phyloP scores from a whole-genome alignment of 140 eudicot species.

The Cichorium intybus region DNA sequence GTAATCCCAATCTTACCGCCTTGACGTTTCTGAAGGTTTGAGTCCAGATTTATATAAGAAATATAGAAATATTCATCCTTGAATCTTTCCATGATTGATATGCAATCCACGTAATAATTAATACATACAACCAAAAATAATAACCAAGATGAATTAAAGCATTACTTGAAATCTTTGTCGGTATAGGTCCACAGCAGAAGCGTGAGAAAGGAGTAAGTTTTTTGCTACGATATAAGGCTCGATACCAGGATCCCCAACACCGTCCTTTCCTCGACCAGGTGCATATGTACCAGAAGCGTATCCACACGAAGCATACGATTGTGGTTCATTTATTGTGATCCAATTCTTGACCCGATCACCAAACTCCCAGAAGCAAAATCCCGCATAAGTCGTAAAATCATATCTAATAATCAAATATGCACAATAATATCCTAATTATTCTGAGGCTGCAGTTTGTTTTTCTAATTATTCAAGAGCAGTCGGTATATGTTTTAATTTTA shows the following conservation, averaged over 20 bases:
- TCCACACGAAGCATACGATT: slow-evolving; percentile 20
- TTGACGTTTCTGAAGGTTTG: slow-evolving; percentile 22
- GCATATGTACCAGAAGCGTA: slow-evolving; percentile 27
- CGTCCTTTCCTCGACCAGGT: slow-evolving; percentile 35
- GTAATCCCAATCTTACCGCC: slow-evolving; percentile 33
- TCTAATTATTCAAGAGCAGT: no score
- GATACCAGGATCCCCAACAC: slow-evolving; percentile 26
- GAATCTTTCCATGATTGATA: no score
- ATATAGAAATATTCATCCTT: neutral
- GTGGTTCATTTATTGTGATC: slow-evolving; percentile 41
- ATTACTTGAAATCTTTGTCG: slow-evolving; percentile 29
- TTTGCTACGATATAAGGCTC: slow-evolving; percentile 42
- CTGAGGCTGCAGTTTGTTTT: no score
- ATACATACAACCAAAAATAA: no score
- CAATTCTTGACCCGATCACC: slow-evolving; percentile 52
- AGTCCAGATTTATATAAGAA: neutral
- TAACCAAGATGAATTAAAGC: neutral
- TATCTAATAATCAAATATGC: neutral
- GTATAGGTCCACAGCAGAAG: slow-evolving; percentile 21
- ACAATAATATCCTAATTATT: no score
- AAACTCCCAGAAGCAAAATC: slow-evolving; percentile 44
- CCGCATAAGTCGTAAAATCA: slow-evolving; percentile 36
- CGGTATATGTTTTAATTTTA: no score
- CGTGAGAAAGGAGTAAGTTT: slow-evolving; percentile 37
- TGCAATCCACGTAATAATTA: no score